Percentiles rank a stretch among this genome's conserved stretches.
These are phyloP conservation scores for Parsonsia alboflavescens DNA, from an alignment of 257 asterid genomes.

Conservation along the genomic window DNA sequence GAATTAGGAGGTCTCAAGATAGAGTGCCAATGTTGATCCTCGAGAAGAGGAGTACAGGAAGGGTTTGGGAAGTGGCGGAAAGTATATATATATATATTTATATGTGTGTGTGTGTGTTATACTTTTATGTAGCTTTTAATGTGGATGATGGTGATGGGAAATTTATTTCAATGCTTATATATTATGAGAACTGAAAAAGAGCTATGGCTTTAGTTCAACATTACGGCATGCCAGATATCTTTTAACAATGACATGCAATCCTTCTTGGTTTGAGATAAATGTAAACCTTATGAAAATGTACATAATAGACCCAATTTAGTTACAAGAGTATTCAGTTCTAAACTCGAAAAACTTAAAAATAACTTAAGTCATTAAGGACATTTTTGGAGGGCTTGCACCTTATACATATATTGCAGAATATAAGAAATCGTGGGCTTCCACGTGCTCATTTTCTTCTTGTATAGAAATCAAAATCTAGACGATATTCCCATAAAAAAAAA, in stretches of 20 bases:
- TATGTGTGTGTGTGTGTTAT: too few relatives aligned
- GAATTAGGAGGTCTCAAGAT: too few relatives aligned
- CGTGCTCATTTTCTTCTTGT: too few relatives aligned
- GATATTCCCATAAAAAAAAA: too few relatives aligned
- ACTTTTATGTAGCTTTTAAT: too few relatives aligned
- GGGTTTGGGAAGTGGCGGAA: too few relatives aligned
- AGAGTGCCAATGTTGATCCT: too few relatives aligned
- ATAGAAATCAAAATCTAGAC: too few relatives aligned
- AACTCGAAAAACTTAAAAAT: neutral
- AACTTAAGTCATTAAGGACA: neutral
- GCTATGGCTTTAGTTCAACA: neutral
- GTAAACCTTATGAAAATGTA: neutral
- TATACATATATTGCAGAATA: neutral
- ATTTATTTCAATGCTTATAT: neutral
- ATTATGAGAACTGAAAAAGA: neutral
- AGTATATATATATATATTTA: too few relatives aligned
- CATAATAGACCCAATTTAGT: neutral
- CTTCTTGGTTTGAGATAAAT: neutral
- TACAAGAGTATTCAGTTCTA: neutral
- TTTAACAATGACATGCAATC: neutral
- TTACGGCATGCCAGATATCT: neutral
- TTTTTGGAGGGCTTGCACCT: neutral
- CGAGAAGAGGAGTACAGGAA: too few relatives aligned
- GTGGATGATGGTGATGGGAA: too few relatives aligned
- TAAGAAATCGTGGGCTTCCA: too few relatives aligned